A percentile compares a stretch with the other conserved stretches of the same genome.
Evolutionary conservation across 331 rosid genomes (phyloP).

Genomic region (Ulmus americana): DNA sequence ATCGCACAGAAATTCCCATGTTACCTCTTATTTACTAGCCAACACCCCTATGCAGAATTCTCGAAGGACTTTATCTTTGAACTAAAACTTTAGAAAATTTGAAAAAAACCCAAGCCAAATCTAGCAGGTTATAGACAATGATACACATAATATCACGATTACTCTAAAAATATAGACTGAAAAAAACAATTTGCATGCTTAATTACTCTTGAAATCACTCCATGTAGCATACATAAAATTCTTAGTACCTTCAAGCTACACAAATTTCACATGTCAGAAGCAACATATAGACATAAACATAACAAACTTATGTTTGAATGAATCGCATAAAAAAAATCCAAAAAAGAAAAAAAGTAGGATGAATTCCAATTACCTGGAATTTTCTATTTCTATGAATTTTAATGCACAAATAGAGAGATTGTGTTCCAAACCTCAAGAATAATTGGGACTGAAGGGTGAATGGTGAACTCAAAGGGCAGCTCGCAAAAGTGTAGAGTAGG

Average conservation of each 20-base stretch:
- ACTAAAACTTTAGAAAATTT: too few relatives aligned
- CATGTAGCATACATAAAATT: conserved; percentile 63
- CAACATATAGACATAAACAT: not conserved
- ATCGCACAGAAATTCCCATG: too few relatives aligned
- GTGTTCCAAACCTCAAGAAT: conserved; percentile 49
- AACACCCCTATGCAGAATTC: too few relatives aligned
- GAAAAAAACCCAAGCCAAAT: too few relatives aligned
- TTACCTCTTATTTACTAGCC: too few relatives aligned
- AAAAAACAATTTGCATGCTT: conserved; percentile 14
- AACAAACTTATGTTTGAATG: not conserved
- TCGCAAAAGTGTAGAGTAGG: too few relatives aligned
- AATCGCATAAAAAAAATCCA: not conserved
- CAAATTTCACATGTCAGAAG: conserved; percentile 19
- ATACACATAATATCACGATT: too few relatives aligned
- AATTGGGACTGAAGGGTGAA: conserved; percentile 62
- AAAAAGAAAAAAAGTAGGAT: not conserved
- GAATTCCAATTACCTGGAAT: too few relatives aligned
- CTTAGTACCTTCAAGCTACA: conserved; percentile 70
- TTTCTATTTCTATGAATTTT: too few relatives aligned
- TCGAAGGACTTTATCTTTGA: too few relatives aligned
- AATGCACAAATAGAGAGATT: not conserved
- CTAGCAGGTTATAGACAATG: too few relatives aligned
- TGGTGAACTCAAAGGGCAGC: conserved; percentile 74
- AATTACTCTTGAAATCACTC: conserved; percentile 78
- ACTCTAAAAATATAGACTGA: too few relatives aligned